Evolutionary conservation across 2,329 filamentous ascomycete genomes (phyloP).

Genomic region (Lecanicillium sp.): DNA sequence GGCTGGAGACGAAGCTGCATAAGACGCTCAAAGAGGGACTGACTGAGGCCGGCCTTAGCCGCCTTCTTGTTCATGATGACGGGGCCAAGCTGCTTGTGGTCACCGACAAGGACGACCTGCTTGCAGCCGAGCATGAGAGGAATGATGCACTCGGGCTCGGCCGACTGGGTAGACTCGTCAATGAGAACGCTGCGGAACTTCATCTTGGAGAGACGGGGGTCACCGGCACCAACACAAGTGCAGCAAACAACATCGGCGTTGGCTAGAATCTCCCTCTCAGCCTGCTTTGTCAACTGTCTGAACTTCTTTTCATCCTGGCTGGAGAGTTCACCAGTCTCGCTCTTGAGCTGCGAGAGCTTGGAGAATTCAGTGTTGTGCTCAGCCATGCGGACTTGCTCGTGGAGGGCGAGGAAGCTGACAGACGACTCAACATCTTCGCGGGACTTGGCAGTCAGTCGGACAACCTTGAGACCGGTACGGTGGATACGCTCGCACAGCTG

Average conservation of each 20-base stretch:
- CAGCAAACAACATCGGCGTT: conserved; percentile 98
- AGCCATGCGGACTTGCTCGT: conserved; percentile 96
- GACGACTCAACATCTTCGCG: conserved; percentile 98
- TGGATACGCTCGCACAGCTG: conserved; percentile 97
- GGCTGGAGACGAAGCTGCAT: conserved; percentile 87
- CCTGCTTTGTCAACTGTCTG: conserved; percentile 88
- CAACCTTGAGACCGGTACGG: conserved; percentile 88
- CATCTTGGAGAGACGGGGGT: conserved; percentile 91
- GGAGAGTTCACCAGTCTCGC: conserved; percentile 81
- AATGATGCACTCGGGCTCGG: conserved; percentile 98
- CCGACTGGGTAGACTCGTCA: conserved; percentile 96
- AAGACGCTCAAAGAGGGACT: conserved; percentile 95
- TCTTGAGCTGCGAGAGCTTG: conserved; percentile 90
- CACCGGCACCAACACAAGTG: conserved; percentile 94
- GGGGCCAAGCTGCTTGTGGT: conserved; percentile 94
- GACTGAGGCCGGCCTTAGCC: conserved; percentile 93
- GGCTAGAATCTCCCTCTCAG: conserved; percentile 88
- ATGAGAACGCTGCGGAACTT: conserved; percentile 98
- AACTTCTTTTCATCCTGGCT: conserved; percentile 98
- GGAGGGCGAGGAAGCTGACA: conserved; percentile 88
- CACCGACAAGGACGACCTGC: conserved; percentile 96
- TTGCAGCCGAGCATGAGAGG: conserved; percentile 95
- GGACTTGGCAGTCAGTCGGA: conserved; percentile 97
- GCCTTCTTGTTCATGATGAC: conserved; percentile 99
- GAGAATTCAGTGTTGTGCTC: conserved; percentile 91